Percentiles rank a stretch among this genome's conserved stretches.
These are phyloP conservation scores for Lasiosphaeria hispida DNA, from an alignment of 495 filamentous ascomycete species.

Conservation along the genomic window DNA sequence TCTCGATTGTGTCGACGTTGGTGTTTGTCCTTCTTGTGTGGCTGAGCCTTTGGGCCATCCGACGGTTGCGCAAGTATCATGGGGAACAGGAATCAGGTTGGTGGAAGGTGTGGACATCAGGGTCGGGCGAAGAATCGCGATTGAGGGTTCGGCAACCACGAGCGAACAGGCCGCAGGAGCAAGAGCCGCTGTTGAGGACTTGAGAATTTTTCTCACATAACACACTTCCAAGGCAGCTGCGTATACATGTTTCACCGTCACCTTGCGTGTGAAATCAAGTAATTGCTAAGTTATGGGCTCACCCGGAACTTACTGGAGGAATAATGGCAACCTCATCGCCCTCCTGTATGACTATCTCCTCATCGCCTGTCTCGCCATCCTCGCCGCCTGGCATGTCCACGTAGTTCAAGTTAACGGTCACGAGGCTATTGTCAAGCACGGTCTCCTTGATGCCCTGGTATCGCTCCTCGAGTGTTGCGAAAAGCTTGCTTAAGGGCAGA, in stretches of 20 bases:
- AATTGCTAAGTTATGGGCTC: constrained; percentile 10
- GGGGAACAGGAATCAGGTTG: constrained; percentile 26
- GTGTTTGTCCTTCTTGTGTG: constrained; percentile 31
- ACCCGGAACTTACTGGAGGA: constrained; percentile 90
- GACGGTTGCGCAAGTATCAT: constrained; percentile 20
- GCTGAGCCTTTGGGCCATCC: constrained; percentile 18
- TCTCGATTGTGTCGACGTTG: constrained; percentile 39
- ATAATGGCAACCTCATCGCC: constrained; percentile 95
- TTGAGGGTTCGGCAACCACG: not conserved
- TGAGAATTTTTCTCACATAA: no score
- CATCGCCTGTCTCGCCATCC: constrained; percentile 33
- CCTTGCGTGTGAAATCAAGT: no score
- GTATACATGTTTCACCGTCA: no score
- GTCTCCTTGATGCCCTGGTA: constrained; percentile 77
- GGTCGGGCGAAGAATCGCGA: not conserved
- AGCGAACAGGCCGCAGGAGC: constrained; percentile 1
- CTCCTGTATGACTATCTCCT: constrained; percentile 56
- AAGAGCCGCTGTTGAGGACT: not conserved
- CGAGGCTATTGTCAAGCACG: constrained; percentile 71
- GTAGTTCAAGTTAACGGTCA: constrained; percentile 88
- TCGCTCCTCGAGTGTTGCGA: constrained; percentile 65
- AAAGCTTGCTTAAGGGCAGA: constrained; percentile 63
- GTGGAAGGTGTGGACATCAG: constrained; percentile 33
- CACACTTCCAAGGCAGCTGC: no score
- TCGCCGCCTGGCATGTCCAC: constrained; percentile 62